Base-by-base conservation (phyloP, 495 filamentous ascomycete species). In the Cenococcum geophilum region DNA sequence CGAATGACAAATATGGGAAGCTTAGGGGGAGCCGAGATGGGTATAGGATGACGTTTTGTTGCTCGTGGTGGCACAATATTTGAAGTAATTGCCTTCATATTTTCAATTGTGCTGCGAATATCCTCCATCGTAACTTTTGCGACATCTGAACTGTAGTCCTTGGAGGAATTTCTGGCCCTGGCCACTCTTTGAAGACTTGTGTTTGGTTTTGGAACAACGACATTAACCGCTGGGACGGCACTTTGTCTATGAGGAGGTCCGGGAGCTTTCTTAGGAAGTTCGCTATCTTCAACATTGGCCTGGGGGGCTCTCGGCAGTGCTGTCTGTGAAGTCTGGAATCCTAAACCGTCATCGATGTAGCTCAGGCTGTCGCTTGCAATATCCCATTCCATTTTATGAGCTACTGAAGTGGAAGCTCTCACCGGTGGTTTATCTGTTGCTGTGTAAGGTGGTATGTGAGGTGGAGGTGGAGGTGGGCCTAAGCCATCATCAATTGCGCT, bases 41-140 rank as follows among this genome's bases (percentile, higher is more conserved):
- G 8, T 11, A 52, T n/a, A 32, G 49, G 25, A 32, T 20, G 49
- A 32, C 4, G 21, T 16, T 32, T 52, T 27, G 49, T 23, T 5
- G 0, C 20, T 32, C 49, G 1, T 32, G 49, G 20, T 23, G 49
- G 21, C 1, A 52, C 20, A 10, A 52, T 32, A 10, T 18, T 16
- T 23, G 22, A 23, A 16, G 49, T 12, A 1, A 27, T 18, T 20
- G 49, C 21, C 25, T 25, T 6, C 6, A 32, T n/a, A 5, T 52
- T 52, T 20, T 23, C 16, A 32, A 52, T 22, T 16, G 49, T 52
- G 49, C 49, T 52, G 25, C 23, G 22, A 27, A 52, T 52, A 25
- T 52, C 49, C 11, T 52, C 21, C 22, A 52, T 14, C 0, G 49
- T 32, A 8, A 23, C 20, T 23, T 52, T 52, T 23, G 21, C 49